phyloP scores from a whole-genome alignment of 2,329 filamentous ascomycete species.

The Blastomyces parvus region DNA sequence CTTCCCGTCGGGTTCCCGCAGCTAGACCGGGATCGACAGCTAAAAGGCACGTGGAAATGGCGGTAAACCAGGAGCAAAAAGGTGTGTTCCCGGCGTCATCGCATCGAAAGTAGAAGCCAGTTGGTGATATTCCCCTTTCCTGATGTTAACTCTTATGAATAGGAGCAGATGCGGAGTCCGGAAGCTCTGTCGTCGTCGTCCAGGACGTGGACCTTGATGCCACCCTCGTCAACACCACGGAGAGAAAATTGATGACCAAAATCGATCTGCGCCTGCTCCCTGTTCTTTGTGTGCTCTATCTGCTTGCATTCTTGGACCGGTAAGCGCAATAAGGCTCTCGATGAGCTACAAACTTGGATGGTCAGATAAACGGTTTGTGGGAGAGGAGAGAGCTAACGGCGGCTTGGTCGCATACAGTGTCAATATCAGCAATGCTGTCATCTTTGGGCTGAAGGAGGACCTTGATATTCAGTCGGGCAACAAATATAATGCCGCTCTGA shows the following conservation, averaged over 20 bases:
- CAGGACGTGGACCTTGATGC: constrained; percentile 9
- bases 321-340: constrained; percentile 20
- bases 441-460: constrained; percentile 56
- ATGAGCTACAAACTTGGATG: background rate
- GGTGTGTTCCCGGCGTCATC: background rate
- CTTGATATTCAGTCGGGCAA: constrained; percentile 45
- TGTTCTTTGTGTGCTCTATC: constrained; percentile 61
- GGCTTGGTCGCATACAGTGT: constrained; percentile 40
- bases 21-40: background rate
- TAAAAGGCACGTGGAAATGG: background rate
- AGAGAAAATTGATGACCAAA: constrained; percentile 56
- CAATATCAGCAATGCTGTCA: constrained; percentile 68
- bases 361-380: background rate
- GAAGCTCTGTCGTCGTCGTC: constrained; percentile 6
- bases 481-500: constrained; percentile 65
- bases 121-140: background rate
- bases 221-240: constrained; percentile 33
- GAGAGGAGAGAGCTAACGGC: constrained; percentile 11
- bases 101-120: background rate
- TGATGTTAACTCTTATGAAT: background rate
- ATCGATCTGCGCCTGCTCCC: constrained; percentile 65
- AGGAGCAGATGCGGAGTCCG: constrained; percentile 7
- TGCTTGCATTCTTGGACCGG: constrained; percentile 57
- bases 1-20: background rate
- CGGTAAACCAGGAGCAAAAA: background rate